These are phyloP conservation scores for Penicillium corylophilum DNA, from an alignment of 2,329 filamentous ascomycete genomes.

Conservation along the genomic window DNA sequence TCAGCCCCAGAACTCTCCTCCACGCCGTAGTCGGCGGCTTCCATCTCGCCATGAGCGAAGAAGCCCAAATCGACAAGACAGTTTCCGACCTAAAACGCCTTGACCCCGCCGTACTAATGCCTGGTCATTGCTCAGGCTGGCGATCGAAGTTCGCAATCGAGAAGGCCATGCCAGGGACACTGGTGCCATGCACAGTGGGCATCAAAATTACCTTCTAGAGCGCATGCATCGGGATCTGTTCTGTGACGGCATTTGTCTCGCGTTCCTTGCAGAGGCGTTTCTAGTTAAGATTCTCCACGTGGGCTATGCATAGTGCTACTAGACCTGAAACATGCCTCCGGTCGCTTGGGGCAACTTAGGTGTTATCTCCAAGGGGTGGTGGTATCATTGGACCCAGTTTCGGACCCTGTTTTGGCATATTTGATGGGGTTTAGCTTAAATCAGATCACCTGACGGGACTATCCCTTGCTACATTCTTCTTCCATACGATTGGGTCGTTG, in stretches of 20 bases:
- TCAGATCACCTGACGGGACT: slow-evolving; percentile 6
- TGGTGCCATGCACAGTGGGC: slow-evolving; percentile 54
- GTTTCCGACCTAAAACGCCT: slow-evolving; percentile 51
- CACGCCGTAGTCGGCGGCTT: slow-evolving; percentile 56
- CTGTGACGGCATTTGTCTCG: not conserved
- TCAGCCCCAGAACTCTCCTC: slow-evolving; percentile 39
- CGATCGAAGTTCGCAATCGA: slow-evolving; percentile 55
- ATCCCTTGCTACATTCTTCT: slow-evolving; percentile 20
- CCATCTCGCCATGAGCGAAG: slow-evolving; percentile 51
- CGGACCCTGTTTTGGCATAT: slow-evolving; percentile 10
- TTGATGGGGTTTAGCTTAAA: slow-evolving; percentile 1
- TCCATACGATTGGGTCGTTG: slow-evolving; percentile 6
- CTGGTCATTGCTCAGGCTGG: slow-evolving; percentile 59
- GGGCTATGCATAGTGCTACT: slow-evolving; percentile 9
- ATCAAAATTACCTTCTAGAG: slow-evolving; percentile 41
- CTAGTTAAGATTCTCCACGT: slow-evolving; percentile 13
- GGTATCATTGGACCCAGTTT: not conserved
- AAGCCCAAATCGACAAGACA: slow-evolving; percentile 46
- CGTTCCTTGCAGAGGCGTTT: slow-evolving; percentile 13
- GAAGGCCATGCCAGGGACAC: slow-evolving; percentile 49
- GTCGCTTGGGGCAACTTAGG: slow-evolving; percentile 17
- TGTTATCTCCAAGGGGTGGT: slow-evolving; percentile 12
- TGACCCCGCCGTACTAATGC: slow-evolving; percentile 51
- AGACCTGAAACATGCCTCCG: slow-evolving; percentile 8
- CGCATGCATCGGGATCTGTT: not conserved